A percentile compares a stretch with the other conserved stretches of the same genome.
Evolutionary conservation across 345 rosid genomes (phyloP).

Genomic region (Tarenaya hassleriana): DNA sequence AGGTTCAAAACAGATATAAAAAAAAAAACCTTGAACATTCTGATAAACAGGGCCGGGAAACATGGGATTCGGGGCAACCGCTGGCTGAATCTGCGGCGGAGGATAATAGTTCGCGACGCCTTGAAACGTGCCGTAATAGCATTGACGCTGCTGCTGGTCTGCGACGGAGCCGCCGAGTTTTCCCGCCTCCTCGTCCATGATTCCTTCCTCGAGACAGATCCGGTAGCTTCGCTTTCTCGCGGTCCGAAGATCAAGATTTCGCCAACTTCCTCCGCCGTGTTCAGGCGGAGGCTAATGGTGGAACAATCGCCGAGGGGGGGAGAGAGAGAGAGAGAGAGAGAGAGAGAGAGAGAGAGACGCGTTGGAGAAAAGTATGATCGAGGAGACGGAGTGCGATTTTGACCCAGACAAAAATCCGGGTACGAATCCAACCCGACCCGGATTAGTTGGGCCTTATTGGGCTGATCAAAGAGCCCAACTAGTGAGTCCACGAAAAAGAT

Average conservation of each 20-base stretch:
- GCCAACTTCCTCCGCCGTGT: too few species aligned
- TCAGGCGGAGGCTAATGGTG: too few species aligned
- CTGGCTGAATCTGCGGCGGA: constrained; percentile 36
- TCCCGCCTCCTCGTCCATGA: constrained; percentile 47
- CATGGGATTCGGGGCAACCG: constrained; percentile 22
- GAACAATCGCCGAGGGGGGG: too few species aligned
- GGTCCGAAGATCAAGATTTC: background rate
- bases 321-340: too few species aligned
- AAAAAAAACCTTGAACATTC: constrained; percentile 33
- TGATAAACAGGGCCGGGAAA: constrained; percentile 43
- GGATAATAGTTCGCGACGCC: constrained; percentile 72
- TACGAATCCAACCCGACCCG: too few species aligned
- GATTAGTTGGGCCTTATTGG: too few species aligned
- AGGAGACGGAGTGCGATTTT: too few species aligned
- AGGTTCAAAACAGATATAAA: background rate
- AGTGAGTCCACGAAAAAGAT: too few species aligned
- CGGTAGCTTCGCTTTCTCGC: background rate
- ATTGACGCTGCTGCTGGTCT: constrained; percentile 29
- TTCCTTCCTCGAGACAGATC: constrained; percentile 15
- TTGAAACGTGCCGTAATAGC: constrained; percentile 78
- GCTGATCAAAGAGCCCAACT: too few species aligned
- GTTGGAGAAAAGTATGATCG: too few species aligned
- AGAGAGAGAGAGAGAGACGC: too few species aligned
- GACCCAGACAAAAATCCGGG: too few species aligned
- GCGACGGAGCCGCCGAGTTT: constrained; percentile 25